Percentiles rank a stretch among this genome's conserved stretches.
Conservation (phyloP, 805 yeast species). For the Lachancea dasiensis region DNA sequence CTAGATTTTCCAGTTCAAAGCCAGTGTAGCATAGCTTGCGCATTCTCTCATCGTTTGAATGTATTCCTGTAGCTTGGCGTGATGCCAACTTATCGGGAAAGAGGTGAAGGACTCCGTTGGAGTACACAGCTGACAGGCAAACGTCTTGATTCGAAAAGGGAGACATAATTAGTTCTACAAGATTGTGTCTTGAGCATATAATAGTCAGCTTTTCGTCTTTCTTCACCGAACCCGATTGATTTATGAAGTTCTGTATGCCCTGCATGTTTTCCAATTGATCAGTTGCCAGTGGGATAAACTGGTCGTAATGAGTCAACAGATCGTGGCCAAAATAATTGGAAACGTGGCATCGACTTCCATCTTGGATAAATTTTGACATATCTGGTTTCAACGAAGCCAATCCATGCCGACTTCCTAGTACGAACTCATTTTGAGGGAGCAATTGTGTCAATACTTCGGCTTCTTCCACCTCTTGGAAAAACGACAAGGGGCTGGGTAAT, state of each 20-base stretch:
- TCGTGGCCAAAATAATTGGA: constrained; percentile 23
- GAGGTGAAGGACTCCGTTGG: constrained; percentile 18
- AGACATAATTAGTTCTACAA: constrained; percentile 25
- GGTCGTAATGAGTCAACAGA: constrained; percentile 19
- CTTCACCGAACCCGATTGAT: constrained; percentile 9
- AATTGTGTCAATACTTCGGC: constrained; percentile 16
- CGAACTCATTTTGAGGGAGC: constrained; percentile 4
- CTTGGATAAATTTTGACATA: constrained; percentile 9
- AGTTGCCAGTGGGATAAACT: constrained; percentile 18
- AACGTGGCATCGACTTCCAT: constrained; percentile 4
- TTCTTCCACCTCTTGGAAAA: constrained; percentile 18
- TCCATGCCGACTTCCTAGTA: constrained; percentile 4
- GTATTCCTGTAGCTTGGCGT: constrained; percentile 13
- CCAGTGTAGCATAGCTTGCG: constrained; percentile 27
- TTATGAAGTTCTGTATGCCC: constrained; percentile 22
- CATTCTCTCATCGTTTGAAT: constrained; percentile 8
- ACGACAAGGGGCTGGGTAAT: constrained; percentile 10
- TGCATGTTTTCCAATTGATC: constrained; percentile 17
- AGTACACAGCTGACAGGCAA: constrained; percentile 14
- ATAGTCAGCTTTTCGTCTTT: constrained; percentile 13
- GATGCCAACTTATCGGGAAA: constrained; percentile 15
- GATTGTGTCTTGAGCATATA: constrained; percentile 29
- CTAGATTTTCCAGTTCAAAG: constrained; percentile 27
- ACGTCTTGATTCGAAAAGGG: constrained; percentile 17
- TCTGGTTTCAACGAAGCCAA: constrained; percentile 13